Percentiles rank a stretch among this genome's conserved stretches.
These are phyloP conservation scores for Blumeria hordei DNA, from an alignment of 2,329 filamentous ascomycete species.

Conservation along the genomic window DNA sequence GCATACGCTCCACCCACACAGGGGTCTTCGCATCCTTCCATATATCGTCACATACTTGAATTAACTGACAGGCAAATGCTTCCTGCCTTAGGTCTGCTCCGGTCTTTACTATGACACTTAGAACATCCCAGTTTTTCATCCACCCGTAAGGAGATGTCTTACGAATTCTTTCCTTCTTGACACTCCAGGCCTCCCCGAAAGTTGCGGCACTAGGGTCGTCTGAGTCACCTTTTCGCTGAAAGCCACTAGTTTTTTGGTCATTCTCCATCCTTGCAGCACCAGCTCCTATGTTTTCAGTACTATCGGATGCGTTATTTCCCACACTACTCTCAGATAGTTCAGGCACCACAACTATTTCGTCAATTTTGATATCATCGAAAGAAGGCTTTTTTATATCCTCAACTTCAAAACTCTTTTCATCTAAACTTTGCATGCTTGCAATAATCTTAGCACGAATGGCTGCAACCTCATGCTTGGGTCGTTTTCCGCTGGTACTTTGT, in stretches of 20 bases:
- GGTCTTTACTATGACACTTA: conserved; percentile 75
- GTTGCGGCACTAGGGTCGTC: conserved; percentile 70
- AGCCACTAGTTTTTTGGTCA: conserved; percentile 64
- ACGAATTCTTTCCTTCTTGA: conserved; percentile 63
- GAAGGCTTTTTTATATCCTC: conserved; percentile 46
- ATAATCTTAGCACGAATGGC: conserved; percentile 72
- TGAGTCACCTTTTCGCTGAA: conserved; percentile 57
- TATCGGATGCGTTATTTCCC: not conserved
- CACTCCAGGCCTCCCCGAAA: conserved; percentile 68
- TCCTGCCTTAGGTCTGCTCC: conserved; percentile 64
- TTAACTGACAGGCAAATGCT: conserved; percentile 68
- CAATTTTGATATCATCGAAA: conserved; percentile 64
- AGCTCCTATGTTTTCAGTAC: conserved; percentile 30
- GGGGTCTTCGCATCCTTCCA: conserved; percentile 51
- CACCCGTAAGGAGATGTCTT: conserved; percentile 67
- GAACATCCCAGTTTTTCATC: conserved; percentile 76
- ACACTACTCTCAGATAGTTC: conserved; percentile 24
- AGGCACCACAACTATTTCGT: conserved; percentile 29
- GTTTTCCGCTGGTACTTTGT: conserved; percentile 56
- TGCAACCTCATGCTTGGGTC: conserved; percentile 57
- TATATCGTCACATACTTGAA: conserved; percentile 58
- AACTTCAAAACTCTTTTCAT: conserved; percentile 61
- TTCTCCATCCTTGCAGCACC: conserved; percentile 74
- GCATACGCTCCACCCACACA: conserved; percentile 79
- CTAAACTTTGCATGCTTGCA: conserved; percentile 68